Base-by-base conservation (phyloP, 345 rosid species). In the Trapa bicornis region DNA sequence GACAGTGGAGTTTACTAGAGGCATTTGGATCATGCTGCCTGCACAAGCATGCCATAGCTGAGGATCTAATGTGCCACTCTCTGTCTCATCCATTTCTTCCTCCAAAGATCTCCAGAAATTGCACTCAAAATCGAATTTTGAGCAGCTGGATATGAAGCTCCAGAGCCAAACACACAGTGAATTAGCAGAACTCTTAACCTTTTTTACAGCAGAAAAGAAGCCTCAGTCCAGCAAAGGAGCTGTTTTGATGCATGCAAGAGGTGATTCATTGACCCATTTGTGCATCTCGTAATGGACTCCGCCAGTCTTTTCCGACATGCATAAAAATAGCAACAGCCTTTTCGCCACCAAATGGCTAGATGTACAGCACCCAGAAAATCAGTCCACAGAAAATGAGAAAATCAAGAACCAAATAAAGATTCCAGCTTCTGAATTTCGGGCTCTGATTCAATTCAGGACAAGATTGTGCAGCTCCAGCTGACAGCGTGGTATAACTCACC, bases 31-130 rank as follows among this genome's bases (percentile, higher is more conserved):
- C 95, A 93, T 84, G 63, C 92, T 80, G 67, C 98, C 98, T 22
- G 98, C 97, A 74, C 98, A 93, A 17, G 96, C 98, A 71, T 86
- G 97, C 98, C 98, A 93, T 70, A 93, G 81, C 68, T 87, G 97
- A 57, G 97, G 86, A 87, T 88, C 96, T 76, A 93, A 83, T 8
- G 36, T 22, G 78, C 84, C 77, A 73, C 76, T 82, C 74, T 79
- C 88, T 41, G 43, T 41, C 7, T 8, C 43, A 41, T 41, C 7
- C 65, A 79, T 74, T 35, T 66, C 47, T 15, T 53, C 13, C 72
- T 47, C 41, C 36, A 38, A 61, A 42, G 29, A 69, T n/a, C 3
- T 38, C 70, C 43, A 41, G 36, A 15, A 47, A 11, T 6, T 17
- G 16, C 4, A 47, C 3, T 47, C 14, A 11, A 15, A 47, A 47